Base-by-base conservation (phyloP, 2,329 filamentous ascomycete species). In the Colletotrichum lupini region DNA sequence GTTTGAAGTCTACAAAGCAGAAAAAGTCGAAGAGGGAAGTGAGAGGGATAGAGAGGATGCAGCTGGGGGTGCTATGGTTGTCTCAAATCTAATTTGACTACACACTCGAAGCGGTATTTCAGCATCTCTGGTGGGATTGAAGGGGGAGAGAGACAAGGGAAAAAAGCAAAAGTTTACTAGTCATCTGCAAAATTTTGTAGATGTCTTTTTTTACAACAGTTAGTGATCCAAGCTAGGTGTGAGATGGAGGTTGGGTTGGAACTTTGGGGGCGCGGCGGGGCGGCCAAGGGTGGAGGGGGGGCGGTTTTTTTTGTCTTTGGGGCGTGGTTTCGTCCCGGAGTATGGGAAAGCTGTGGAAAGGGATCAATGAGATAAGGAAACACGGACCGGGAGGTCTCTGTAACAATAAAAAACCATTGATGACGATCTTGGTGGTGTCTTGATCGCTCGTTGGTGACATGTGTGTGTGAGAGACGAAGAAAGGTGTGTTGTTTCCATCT, bases 71-170 rank as follows among this genome's bases (percentile, higher is more conserved):
- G 46, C 55, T 67, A 22, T 59, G 24, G 49, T 46, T 53, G 63
- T 70, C 59, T 60, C 59, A n/a, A 32, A 70, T 64, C 59, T 73
- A 65, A 60, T 73, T 73, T 65, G 60, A 66, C 56, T 19, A 65
- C 24, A 55, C 61, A 60, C 55, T 49, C 28, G 49, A 46, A 49
- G 70, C 60, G 70, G 55, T 22, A 46, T 32, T 57, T 72, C 53
- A 64, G 42, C 65, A 59, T 72, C 49, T 30, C 63, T 26, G 42
- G 30, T 16, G 22, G 22, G 16, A n/a, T 35, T 22, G 24, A 16
- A 14, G 16, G 42, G 59, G 28, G 7, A 28, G 57, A 49, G 28
- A 52, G 52, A 42, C 5, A 11, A 7, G 16, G 16, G 37, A 19
- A 30, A 52, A 53, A 52, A 19, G 9, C 28, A 61, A 70, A 63